Base-by-base conservation (phyloP, 192 early-diverging fungal species). In the Backusella australiensis region DNA sequence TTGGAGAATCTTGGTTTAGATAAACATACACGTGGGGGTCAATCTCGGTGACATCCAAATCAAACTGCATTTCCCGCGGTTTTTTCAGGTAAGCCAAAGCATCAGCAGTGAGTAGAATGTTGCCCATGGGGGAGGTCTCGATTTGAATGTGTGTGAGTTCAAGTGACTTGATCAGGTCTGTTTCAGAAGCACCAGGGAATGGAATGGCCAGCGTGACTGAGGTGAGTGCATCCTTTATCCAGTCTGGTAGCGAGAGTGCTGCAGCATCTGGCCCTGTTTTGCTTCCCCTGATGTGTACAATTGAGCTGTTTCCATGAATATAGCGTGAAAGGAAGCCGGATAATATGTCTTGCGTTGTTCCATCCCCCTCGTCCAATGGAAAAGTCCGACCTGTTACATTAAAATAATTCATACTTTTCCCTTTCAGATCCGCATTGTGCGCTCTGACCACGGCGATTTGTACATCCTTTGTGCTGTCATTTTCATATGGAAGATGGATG, bases 131-230 rank as follows among this genome's bases (percentile, higher is more conserved):
- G 23, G 76, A 77, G 56, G 76, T 73, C 38, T 78, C 81, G 21
- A 82, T 82, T 23, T 70, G 44, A 17, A 82, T 36, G 21, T 82
- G 49, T 11, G 59, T 12, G 38, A 82, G 56, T n/a, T 73, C 52
- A 4, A 82, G 63, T 6, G 74, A 76, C 29, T 78, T 41, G 38
- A 82, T 78, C 9, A 82, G 65, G 36, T 82, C 81, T 1, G 52
- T 78, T 14, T 76, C 73, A 4, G 26, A 29, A 21, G 81, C 75
- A 41, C 81, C 81, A 14, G 77, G 81, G 46, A 82, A 82, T 1
- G 81, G 81, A 17, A 78, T 65, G 0, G 32, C 35, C 17, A 82
- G 69, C 29, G 81, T 76, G 12, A 82, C 38, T 12, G 74, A 68
- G 11, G 35, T 19, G 8, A 82, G 44, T 8, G 81, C 77, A 4